phyloP scores from a whole-genome alignment of 1,284 basidiomycete genomes.

The Gomphus sp. region DNA sequence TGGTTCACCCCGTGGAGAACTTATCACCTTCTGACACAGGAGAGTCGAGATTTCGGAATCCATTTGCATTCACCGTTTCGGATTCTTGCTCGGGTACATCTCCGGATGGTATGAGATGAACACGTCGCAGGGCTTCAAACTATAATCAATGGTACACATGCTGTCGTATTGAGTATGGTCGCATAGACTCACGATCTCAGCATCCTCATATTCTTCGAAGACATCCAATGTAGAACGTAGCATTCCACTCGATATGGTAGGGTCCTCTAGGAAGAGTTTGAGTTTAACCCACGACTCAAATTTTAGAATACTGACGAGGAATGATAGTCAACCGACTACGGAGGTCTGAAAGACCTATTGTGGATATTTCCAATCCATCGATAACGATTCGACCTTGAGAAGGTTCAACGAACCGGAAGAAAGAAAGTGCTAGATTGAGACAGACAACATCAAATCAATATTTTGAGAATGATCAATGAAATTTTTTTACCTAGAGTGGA shows the following conservation, averaged over 20 bases:
- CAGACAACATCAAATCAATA: not conserved
- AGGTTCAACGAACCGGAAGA: constrained; percentile 81
- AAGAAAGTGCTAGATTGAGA: no score
- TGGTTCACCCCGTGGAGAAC: constrained; percentile 71
- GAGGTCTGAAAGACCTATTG: constrained; percentile 79
- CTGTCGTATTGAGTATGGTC: not conserved
- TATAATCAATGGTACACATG: constrained; percentile 18
- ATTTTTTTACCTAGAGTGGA: not conserved
- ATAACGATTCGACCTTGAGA: constrained; percentile 69
- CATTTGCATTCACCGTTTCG: constrained; percentile 65
- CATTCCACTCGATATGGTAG: constrained; percentile 82
- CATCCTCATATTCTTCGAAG: constrained; percentile 70
- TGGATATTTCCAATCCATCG: constrained; percentile 85
- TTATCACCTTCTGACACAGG: constrained; percentile 86
- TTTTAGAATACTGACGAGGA: constrained; percentile 52
- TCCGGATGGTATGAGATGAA: constrained; percentile 66
- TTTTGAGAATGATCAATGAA: not conserved
- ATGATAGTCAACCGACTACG: constrained; percentile 56
- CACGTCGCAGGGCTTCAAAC: constrained; percentile 83
- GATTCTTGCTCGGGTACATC: constrained; percentile 36
- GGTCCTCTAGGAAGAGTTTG: constrained; percentile 55
- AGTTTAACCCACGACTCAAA: constrained; percentile 29
- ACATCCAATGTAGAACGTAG: constrained; percentile 84
- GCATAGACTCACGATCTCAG: constrained; percentile 6
- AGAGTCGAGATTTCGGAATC: constrained; percentile 82